Evolutionary conservation across 2,329 filamentous ascomycete species (phyloP).

Genomic region (Penicillium sp.): DNA sequence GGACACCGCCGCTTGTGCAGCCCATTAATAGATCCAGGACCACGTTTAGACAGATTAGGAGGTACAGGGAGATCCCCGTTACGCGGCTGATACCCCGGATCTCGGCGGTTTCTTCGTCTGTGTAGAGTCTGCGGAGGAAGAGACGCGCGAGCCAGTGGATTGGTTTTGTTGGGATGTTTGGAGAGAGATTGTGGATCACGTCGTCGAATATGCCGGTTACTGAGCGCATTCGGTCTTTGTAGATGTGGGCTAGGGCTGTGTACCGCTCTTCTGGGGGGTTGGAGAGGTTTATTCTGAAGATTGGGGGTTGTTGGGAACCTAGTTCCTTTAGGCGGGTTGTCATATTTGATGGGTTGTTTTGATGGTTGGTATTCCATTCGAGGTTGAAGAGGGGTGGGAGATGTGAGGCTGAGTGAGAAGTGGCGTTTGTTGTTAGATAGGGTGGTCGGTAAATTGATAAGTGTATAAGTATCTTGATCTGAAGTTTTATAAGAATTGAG

Average conservation of each 20-base stretch:
- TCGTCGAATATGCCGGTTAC: conserved; percentile 55
- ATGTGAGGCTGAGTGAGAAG: neutral
- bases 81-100: conserved; percentile 57
- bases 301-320: conserved; percentile 30
- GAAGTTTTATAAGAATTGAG: neutral
- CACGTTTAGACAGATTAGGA: conserved; percentile 63
- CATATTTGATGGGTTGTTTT: neutral
- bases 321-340: neutral
- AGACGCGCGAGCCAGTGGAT: conserved; percentile 46
- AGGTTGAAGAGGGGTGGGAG: neutral
- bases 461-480: neutral
- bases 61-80: conserved; percentile 56
- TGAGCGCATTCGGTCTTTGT: conserved; percentile 45
- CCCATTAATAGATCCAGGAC: conserved; percentile 64
- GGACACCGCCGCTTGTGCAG: conserved; percentile 60
- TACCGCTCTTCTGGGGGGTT: conserved; percentile 56
- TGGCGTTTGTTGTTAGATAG: neutral
- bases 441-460: neutral
- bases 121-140: conserved; percentile 53
- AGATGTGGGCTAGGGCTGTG: conserved; percentile 48
- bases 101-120: conserved; percentile 60
- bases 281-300: conserved; percentile 56
- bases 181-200: conserved; percentile 41
- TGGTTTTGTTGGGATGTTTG: conserved; percentile 26
- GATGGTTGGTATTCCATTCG: neutral